Evolutionary conservation across 2,329 filamentous ascomycete species (phyloP), one percentile per base, ranked within the genome.

Genomic region (Paradendryphiella salina): DNA sequence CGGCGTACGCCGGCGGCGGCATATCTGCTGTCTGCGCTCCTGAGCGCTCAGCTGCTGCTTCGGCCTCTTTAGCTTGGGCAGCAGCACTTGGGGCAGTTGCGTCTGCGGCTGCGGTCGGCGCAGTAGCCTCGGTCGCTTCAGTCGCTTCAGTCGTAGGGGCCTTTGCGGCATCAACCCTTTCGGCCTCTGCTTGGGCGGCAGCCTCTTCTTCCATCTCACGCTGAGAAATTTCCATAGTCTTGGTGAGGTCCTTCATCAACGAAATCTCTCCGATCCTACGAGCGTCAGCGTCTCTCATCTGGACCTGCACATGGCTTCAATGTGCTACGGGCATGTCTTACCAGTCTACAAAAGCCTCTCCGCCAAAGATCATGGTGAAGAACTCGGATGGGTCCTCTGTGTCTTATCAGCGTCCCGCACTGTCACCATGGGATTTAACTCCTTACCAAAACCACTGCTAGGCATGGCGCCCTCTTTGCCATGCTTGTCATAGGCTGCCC

Each of bases 191-290:
- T 13, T 81, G 80, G 4, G 80, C 79, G 2, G 77, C 76, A 37
- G 83, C 85, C 55, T 87, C 85, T 61, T 88, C 87, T 65, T 90
- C 89, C 73, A 85, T 84, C 54, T 86, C 85, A 48, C 89, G 81
- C 85, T 91, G 93, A 15, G 90, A 92, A 61, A 99, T 97, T 67
- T 99, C 94, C 93, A 99, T 97, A 36, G 92, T 96, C 67, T 91
- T 90, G 14, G 93, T 97, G 46, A 99, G 82, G 69, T 99, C 94
- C 79, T 96, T 97, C 89, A 99, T 96, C 50, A 99, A 84, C 42
- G 90, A 94, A 64, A 99, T 96, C 80, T 99, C 94, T 61, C 94
- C 94, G 69, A 99, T 97, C 81, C 69, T 71, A 43, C 17, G n/a
- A 5, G 23, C 15, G 47, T 61, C 39, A 62, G 60, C 45, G 10